These are phyloP conservation scores for Anethum foeniculum DNA, from an alignment of 140 eudicot species.

Conservation along the genomic window DNA sequence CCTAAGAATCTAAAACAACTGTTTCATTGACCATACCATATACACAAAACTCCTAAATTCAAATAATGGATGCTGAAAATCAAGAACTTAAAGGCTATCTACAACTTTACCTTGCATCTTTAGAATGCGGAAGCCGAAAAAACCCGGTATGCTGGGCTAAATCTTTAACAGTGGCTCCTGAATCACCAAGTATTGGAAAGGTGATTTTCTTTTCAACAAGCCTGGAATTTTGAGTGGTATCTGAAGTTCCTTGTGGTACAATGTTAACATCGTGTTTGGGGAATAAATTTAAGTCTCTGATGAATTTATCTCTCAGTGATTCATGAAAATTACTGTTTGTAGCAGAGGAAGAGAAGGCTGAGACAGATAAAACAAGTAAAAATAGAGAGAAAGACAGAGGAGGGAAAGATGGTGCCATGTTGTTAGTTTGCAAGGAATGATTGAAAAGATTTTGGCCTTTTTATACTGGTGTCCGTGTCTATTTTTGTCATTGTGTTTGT, in stretches of 20 bases:
- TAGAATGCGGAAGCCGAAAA: slow-evolving; percentile 51
- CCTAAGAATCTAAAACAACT: neutral
- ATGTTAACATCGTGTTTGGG: slow-evolving; percentile 58
- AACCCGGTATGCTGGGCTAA: slow-evolving; percentile 86
- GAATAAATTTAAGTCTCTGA: slow-evolving; percentile 57
- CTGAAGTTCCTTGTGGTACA: slow-evolving; percentile 9
- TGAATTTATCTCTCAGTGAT: slow-evolving; percentile 33
- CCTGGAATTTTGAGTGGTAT: slow-evolving; percentile 13
- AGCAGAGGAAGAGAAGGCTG: slow-evolving; percentile 15
- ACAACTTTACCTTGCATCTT: slow-evolving; percentile 62
- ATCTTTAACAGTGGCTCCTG: slow-evolving; percentile 53
- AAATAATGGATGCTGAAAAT: neutral
- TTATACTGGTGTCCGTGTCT: slow-evolving; percentile 13
- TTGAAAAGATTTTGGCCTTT: slow-evolving; percentile 17
- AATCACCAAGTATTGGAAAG: slow-evolving; percentile 36
- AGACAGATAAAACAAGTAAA: slow-evolving; percentile 21
- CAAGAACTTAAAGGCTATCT: neutral
- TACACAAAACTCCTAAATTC: neutral
- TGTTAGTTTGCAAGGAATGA: slow-evolving; percentile 15
- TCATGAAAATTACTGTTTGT: slow-evolving; percentile 12
- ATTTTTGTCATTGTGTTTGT: neutral
- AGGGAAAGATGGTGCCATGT: slow-evolving; percentile 35
- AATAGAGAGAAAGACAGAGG: slow-evolving; percentile 18
- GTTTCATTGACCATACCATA: slow-evolving; percentile 12
- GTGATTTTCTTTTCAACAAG: slow-evolving; percentile 45